A percentile compares a stretch with the other conserved stretches of the same genome.
Conservation (phyloP, 805 yeast species). For the Cyberlindnera nakhonratchasimensis region DNA sequence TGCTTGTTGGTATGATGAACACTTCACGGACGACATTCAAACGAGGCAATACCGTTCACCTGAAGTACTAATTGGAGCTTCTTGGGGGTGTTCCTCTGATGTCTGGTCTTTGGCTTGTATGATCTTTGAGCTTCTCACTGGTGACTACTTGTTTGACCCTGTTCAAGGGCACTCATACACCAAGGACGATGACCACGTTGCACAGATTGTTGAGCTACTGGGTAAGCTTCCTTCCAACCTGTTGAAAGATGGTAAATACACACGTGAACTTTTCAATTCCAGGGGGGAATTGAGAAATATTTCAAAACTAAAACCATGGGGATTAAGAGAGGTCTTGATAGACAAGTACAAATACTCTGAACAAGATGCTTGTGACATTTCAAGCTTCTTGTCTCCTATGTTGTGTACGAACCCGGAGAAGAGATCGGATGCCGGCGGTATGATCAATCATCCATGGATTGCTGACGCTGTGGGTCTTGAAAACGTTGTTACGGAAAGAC, state of each 20-base stretch:
- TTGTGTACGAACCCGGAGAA: constrained; percentile 68
- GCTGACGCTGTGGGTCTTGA: constrained; percentile 74
- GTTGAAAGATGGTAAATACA: constrained; percentile 56
- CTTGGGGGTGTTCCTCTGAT: constrained; percentile 95
- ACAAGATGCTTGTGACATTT: constrained; percentile 65
- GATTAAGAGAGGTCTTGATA: constrained; percentile 68
- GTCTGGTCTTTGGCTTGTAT: constrained; percentile 96
- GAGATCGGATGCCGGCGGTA: constrained; percentile 95
- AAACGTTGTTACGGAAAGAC: constrained; percentile 63
- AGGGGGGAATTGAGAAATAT: constrained; percentile 75
- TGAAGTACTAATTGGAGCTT: constrained; percentile 72
- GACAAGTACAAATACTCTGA: constrained; percentile 80
- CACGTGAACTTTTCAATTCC: constrained; percentile 60
- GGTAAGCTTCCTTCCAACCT: constrained; percentile 64
- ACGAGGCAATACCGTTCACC: constrained; percentile 82
- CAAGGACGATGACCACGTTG: constrained; percentile 94
- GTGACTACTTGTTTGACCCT: constrained; percentile 94
- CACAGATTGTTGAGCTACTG: constrained; percentile 84
- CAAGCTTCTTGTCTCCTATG: constrained; percentile 84
- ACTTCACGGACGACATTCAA: constrained; percentile 68
- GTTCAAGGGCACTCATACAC: constrained; percentile 64
- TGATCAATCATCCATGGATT: constrained; percentile 84
- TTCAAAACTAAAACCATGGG: constrained; percentile 84
- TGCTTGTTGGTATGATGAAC: constrained; percentile 65
- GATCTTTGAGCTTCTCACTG: constrained; percentile 86